Conservation (phyloP, 305 asterid species). For the Stenogyne calaminthoides region DNA sequence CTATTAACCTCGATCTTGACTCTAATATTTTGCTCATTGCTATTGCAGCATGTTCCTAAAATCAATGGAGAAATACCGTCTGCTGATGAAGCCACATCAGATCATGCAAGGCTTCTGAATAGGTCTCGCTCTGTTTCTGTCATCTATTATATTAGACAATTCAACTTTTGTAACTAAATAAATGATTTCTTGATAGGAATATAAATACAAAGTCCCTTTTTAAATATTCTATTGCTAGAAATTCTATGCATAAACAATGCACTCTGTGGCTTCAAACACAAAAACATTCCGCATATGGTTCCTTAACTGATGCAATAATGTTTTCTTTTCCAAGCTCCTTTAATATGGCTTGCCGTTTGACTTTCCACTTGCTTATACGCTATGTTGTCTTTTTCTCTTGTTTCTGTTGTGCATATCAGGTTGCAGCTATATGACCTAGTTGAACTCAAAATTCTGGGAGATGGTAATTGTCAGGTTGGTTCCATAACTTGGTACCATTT, state of each 20-base stretch:
- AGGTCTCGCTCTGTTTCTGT: slow-evolving; percentile 47
- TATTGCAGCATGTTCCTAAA: slow-evolving; percentile 85
- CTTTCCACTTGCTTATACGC: neutral
- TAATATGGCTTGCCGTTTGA: neutral
- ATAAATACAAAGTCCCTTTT: neutral
- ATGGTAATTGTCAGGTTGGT: slow-evolving; percentile 97
- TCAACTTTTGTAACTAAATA: neutral
- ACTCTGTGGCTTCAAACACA: slow-evolving; percentile 7
- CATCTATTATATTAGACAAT: slow-evolving; percentile 5
- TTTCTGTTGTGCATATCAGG: slow-evolving; percentile 40
- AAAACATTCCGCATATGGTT: neutral
- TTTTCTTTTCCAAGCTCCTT: neutral
- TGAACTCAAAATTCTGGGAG: slow-evolving; percentile 89
- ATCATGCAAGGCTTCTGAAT: slow-evolving; percentile 80
- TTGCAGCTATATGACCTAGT: slow-evolving; percentile 77
- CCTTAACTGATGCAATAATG: neutral
- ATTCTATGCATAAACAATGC: neutral
- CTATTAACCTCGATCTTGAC: slow-evolving; percentile 14
- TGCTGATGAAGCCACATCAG: slow-evolving; percentile 84
- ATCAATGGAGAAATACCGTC: slow-evolving; percentile 93
- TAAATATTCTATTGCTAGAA: neutral
- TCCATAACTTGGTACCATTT: neutral
- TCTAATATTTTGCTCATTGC: slow-evolving; percentile 16
- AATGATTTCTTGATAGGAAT: neutral
- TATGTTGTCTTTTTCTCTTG: slow-evolving; percentile 12